Conservation (phyloP, 768 basidiomycete genomes). For the Termitomyces heimii region DNA sequence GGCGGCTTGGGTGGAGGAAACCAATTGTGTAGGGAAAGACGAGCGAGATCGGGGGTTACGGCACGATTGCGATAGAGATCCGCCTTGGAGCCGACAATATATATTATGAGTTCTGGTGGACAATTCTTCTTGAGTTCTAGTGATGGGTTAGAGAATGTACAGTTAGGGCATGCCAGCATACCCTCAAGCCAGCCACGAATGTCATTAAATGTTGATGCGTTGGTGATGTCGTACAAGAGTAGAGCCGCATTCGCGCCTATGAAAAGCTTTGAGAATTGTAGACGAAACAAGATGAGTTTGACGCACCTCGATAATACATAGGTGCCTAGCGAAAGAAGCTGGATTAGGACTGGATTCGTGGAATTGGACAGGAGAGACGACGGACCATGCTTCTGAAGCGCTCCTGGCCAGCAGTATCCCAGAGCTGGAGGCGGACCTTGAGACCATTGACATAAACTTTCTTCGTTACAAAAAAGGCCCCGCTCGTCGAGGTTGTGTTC, state of each 20-base stretch:
- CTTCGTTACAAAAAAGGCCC: slow-evolving; percentile 92
- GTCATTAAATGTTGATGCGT: slow-evolving; percentile 82
- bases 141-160: slow-evolving; percentile 12
- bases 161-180: slow-evolving; percentile 24
- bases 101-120: slow-evolving; percentile 82
- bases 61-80: slow-evolving; percentile 69
- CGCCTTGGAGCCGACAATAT: slow-evolving; percentile 93
- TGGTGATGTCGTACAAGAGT: slow-evolving; percentile 93
- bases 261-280: slow-evolving; percentile 10
- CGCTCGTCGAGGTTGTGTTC: slow-evolving; percentile 86
- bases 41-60: slow-evolving; percentile 76
- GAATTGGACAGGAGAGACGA: slow-evolving; percentile 23
- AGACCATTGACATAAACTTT: slow-evolving; percentile 82
- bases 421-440: slow-evolving; percentile 81
- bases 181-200: slow-evolving; percentile 91
- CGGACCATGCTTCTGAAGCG: slow-evolving; percentile 85
- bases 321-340: slow-evolving; percentile 55
- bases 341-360: slow-evolving; percentile 9
- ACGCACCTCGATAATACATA: slow-evolving; percentile 83
- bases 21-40: slow-evolving; percentile 82
- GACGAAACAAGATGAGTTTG: slow-evolving; percentile 4
- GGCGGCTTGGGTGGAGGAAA: slow-evolving; percentile 75
- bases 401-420: slow-evolving; percentile 95
- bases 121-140: slow-evolving; percentile 89
- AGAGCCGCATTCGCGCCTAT: slow-evolving; percentile 89